A percentile compares a stretch with the other conserved stretches of the same genome.
These are phyloP conservation scores for Cudoniella acicularis DNA, from an alignment of 495 filamentous ascomycete species.

Conservation along the genomic window DNA sequence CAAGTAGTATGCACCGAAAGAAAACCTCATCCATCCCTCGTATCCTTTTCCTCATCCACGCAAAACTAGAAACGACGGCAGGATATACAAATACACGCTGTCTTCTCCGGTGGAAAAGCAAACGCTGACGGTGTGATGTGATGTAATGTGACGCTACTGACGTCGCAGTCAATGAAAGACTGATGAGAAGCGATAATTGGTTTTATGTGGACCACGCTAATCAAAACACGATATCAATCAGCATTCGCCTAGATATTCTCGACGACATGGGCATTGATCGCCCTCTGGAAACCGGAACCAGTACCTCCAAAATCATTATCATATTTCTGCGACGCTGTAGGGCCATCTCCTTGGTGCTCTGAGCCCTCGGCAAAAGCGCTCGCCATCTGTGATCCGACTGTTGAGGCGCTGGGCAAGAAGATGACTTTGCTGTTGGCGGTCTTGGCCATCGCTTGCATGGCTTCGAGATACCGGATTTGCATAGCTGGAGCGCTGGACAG, in stretches of 20 bases:
- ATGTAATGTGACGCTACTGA: no score
- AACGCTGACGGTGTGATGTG: not conserved
- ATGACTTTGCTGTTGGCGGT: slow-evolving; percentile 94
- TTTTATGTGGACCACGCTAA: slow-evolving; percentile 26
- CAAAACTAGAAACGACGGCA: not conserved
- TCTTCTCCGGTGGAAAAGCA: not conserved
- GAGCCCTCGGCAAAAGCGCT: slow-evolving; percentile 15
- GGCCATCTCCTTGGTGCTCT: slow-evolving; percentile 7
- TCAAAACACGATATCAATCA: slow-evolving; percentile 21
- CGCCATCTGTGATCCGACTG: slow-evolving; percentile 26
- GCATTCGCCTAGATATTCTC: slow-evolving; percentile 70
- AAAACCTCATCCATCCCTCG: not conserved
- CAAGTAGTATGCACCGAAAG: not conserved
- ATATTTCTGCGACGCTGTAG: slow-evolving; percentile 32
- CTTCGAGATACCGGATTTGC: slow-evolving; percentile 98
- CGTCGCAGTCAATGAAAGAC: no score
- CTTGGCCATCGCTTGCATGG: slow-evolving; percentile 99
- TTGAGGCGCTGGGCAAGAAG: slow-evolving; percentile 66
- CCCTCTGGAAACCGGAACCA: slow-evolving; percentile 67
- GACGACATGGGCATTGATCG: slow-evolving; percentile 79
- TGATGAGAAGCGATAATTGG: not conserved
- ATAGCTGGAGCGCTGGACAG: slow-evolving; percentile 89
- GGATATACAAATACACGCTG: not conserved
- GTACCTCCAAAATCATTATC: slow-evolving; percentile 47
- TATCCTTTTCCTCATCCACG: not conserved